Evolutionary conservation across 164 flowering plant genomes (phyloP), one percentile per base, ranked within the genome.

Genomic region (Umbilicus rupestris): DNA sequence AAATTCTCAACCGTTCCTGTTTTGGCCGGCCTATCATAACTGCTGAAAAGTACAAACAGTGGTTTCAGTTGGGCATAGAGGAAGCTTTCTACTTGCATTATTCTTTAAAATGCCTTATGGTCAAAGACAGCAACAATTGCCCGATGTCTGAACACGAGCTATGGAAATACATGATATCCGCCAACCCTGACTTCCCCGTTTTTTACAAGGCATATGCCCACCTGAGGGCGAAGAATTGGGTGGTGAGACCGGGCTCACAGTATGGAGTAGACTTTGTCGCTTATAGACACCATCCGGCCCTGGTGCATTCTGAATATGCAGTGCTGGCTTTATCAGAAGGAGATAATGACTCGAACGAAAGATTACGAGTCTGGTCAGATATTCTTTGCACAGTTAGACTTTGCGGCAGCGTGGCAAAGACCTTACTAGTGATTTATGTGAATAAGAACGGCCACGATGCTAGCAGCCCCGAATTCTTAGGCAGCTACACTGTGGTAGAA

Each of bases 261-360:
- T 87, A 83, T 70, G 98, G 96, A 62, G 90, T 80, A 22, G 96
- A 90, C 66, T 92, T 79, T 75, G 93, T 88, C 44, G 88, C 87
- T 12, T 90, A 84, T 58, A 77, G 84, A 14, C 92, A 87, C 68
- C 94, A 85, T 72, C 96, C 89, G 0, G 70, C 83, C 52, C 66
- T 87, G 41, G 89, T 92, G 28, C 97, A 92, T 74, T 81, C 94
- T 57, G 94, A 88, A 45, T 88, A 79, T 75, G 88, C 88, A 4
- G 90, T 83, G 42, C 69, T 88, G 62, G 86, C 86, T 42, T 64
- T 77, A 16, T 75, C 79, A 7, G 84, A 75, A 52, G 78, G 72
- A 26, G 76, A 74, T 50, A 76, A 47, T 31, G 66, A 68, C 14
- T 45, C 24, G 50, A 81, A 75, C 66, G 75, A 64, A 1, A 71